These are phyloP conservation scores for Talaromyces ruber DNA, from an alignment of 495 filamentous ascomycete genomes.

Conservation along the genomic window DNA sequence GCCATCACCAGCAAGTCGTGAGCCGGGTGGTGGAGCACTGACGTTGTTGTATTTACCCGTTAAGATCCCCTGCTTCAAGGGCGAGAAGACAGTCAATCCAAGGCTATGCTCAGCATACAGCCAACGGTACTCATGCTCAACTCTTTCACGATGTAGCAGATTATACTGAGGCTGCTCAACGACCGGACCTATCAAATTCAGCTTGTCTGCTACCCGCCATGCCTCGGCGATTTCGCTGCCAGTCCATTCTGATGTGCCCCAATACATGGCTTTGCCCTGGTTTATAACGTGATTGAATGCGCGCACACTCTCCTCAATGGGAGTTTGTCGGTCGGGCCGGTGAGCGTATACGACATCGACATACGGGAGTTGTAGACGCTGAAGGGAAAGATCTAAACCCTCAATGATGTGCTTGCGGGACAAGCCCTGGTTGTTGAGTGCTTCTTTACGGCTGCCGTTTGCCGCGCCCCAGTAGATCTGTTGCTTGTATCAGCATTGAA, in stretches of 20 bases:
- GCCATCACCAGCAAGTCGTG: constrained; percentile 4
- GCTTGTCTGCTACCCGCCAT: constrained; percentile 60
- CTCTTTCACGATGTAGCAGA: constrained; percentile 56
- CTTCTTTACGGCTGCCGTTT: constrained; percentile 40
- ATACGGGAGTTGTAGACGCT: constrained; percentile 59
- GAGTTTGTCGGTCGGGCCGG: constrained; percentile 71
- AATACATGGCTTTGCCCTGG: constrained; percentile 76
- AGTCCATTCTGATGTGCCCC: constrained; percentile 84
- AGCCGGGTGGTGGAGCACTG: background rate
- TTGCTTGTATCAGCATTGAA: background rate
- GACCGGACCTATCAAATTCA: constrained; percentile 68
- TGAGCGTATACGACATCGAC: constrained; percentile 82
- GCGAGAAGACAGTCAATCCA: constrained; percentile 58
- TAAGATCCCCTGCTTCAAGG: constrained; percentile 53
- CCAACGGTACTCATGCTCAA: constrained; percentile 55
- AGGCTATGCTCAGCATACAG: constrained; percentile 48
- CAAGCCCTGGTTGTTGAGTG: constrained; percentile 64
- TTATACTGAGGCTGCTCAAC: constrained; percentile 87
- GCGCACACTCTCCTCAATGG: constrained; percentile 80
- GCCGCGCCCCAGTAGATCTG: constrained; percentile 55
- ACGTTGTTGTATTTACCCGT: constrained; percentile 66
- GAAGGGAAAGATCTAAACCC: constrained; percentile 53
- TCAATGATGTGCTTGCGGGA: constrained; percentile 79
- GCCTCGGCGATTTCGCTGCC: constrained; percentile 75
- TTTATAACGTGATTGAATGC: constrained; percentile 77